phyloP scores from a whole-genome alignment of 768 basidiomycete species.

The Mrakia frigida region DNA sequence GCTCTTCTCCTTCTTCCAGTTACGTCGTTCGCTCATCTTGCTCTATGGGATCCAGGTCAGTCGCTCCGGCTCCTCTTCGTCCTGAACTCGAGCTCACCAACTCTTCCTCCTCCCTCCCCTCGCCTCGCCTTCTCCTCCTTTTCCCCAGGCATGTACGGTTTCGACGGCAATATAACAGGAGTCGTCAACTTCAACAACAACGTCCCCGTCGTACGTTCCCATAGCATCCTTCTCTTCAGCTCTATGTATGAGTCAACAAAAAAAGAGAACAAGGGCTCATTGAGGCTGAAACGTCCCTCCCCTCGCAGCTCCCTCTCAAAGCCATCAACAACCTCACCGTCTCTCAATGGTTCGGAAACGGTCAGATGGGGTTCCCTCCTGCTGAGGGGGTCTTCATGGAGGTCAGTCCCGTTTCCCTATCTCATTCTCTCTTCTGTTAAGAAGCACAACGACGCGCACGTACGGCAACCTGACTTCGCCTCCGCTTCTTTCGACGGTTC shows the following conservation, averaged over 20 bases:
- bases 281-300: slow-evolving; percentile 35
- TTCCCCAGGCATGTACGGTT: not conserved
- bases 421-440: slow-evolving; percentile 48
- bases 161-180: not conserved
- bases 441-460: slow-evolving; percentile 48
- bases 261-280: slow-evolving; percentile 43
- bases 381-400: slow-evolving; percentile 56
- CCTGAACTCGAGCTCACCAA: not conserved
- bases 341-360: slow-evolving; percentile 39
- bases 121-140: not conserved
- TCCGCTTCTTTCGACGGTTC: slow-evolving; percentile 28
- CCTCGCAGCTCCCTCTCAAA: slow-evolving; percentile 55
- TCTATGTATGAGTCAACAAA: not conserved
- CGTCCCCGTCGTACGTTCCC: not conserved
- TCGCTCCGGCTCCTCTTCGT: not conserved
- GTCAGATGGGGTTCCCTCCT: slow-evolving; percentile 56
- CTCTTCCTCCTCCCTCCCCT: not conserved
- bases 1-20: not conserved
- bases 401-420: slow-evolving; percentile 42
- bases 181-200: slow-evolving; percentile 7
- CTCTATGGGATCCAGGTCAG: slow-evolving; percentile 6
- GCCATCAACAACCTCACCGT: slow-evolving; percentile 61
- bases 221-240: no score
- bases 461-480: slow-evolving; percentile 43
- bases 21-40: not conserved